Evolutionary conservation across 2,329 filamentous ascomycete species (phyloP).

Genomic region (Sporothrix protearum): DNA sequence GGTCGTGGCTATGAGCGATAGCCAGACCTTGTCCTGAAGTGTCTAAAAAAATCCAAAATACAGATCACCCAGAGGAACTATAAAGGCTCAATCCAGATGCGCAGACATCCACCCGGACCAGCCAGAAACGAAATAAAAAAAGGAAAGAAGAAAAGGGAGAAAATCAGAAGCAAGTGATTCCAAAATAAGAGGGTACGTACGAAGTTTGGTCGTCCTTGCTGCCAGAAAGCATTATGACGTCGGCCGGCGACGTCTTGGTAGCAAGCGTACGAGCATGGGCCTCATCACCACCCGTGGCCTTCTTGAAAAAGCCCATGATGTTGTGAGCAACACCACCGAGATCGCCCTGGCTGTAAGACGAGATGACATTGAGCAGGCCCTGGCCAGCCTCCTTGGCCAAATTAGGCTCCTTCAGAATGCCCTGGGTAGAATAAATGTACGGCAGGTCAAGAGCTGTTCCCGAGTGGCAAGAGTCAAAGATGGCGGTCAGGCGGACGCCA

Average conservation of each 20-base stretch:
- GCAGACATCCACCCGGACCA: not conserved
- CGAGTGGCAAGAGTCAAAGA: slow-evolving; percentile 79
- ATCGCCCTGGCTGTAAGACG: slow-evolving; percentile 78
- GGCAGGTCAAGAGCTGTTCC: slow-evolving; percentile 73
- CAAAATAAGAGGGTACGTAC: slow-evolving; percentile 47
- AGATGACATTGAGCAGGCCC: slow-evolving; percentile 68
- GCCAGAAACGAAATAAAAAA: too few species aligned
- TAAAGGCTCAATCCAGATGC: not conserved
- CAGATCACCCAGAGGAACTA: not conserved
- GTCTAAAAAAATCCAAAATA: not conserved
- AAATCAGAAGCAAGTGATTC: not conserved
- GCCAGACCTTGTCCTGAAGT: not conserved
- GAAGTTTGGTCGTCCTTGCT: slow-evolving; percentile 95
- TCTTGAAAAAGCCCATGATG: slow-evolving; percentile 82
- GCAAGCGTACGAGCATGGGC: slow-evolving; percentile 73
- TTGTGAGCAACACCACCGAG: slow-evolving; percentile 74
- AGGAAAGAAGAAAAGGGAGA: slow-evolving; percentile 26
- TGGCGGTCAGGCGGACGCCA: slow-evolving; percentile 79
- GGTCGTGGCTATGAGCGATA: not conserved
- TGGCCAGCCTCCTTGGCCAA: slow-evolving; percentile 74
- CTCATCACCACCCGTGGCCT: slow-evolving; percentile 71
- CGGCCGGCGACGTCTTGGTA: slow-evolving; percentile 89
- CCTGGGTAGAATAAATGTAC: slow-evolving; percentile 77
- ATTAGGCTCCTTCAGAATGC: slow-evolving; percentile 76
- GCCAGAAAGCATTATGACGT: slow-evolving; percentile 97